Conservation (phyloP, 2,329 filamentous ascomycete species). For the Diplodia intermedia region DNA sequence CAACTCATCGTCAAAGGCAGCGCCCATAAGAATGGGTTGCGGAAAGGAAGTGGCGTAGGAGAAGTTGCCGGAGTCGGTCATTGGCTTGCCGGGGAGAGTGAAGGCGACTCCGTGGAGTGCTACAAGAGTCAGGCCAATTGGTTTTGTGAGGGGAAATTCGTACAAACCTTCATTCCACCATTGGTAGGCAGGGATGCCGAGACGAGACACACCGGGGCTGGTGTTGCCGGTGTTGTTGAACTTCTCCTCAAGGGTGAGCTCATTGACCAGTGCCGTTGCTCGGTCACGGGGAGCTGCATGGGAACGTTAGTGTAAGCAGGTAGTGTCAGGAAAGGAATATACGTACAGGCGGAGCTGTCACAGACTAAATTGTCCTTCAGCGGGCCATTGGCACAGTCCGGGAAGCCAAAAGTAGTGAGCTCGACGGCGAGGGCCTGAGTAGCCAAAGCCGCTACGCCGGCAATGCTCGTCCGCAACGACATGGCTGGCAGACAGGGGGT, state of each 20-base stretch:
- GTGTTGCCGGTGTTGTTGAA: constrained; percentile 56
- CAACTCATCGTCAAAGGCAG: constrained; percentile 69
- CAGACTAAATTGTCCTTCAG: constrained; percentile 60
- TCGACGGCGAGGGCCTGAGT: constrained; percentile 9
- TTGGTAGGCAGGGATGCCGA: constrained; percentile 65
- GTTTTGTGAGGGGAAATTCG: not conserved
- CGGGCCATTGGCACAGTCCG: constrained; percentile 60
- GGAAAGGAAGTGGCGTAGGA: constrained; percentile 70
- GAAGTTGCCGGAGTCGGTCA: constrained; percentile 59
- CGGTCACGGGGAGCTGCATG: constrained; percentile 45
- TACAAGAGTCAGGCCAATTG: not conserved
- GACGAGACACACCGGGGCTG: constrained; percentile 59
- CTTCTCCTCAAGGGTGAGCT: constrained; percentile 62
- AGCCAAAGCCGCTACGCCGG: constrained; percentile 15
- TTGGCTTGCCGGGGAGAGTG: constrained; percentile 61
- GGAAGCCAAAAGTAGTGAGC: constrained; percentile 46
- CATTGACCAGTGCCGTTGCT: constrained; percentile 57
- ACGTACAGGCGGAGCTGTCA: constrained; percentile 50
- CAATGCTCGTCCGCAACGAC: constrained; percentile 22
- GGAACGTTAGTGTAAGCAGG: not conserved
- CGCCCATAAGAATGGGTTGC: constrained; percentile 66
- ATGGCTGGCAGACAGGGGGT: constrained; percentile 39
- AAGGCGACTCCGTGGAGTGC: constrained; percentile 57
- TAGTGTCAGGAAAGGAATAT: not conserved
- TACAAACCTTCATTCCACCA: constrained; percentile 63